These are phyloP conservation scores for Solanum medicagineum DNA, from an alignment of 257 asterid genomes.

Conservation along the genomic window DNA sequence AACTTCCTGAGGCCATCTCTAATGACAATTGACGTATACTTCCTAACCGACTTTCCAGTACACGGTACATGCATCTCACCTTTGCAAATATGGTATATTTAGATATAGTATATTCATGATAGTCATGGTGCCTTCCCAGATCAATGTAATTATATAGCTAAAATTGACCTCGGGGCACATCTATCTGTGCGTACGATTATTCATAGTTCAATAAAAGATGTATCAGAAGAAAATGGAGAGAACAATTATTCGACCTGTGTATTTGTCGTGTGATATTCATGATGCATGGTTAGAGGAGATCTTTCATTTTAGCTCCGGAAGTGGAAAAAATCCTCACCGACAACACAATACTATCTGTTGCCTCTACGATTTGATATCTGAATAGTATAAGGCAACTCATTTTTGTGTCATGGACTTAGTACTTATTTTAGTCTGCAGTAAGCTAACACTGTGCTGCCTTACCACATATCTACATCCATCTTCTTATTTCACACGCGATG, in stretches of 20 bases:
- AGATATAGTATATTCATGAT: not conserved
- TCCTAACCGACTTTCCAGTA: not conserved
- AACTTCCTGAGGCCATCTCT: constrained; percentile 70
- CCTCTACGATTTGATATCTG: not conserved
- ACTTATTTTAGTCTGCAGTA: not conserved
- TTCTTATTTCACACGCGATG: not conserved
- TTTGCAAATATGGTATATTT: not conserved
- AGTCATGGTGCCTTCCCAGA: not conserved
- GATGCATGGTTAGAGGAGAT: not conserved
- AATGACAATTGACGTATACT: constrained; percentile 23
- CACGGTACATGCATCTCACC: not conserved
- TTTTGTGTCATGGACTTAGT: not conserved
- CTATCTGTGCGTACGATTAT: not conserved
- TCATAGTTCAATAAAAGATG: not conserved
- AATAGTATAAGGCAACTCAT: not conserved
- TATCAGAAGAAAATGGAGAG: not conserved
- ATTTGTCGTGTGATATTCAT: not conserved
- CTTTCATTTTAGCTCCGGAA: not conserved
- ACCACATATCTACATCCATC: not conserved
- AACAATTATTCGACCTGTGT: not conserved
- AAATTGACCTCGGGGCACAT: not conserved
- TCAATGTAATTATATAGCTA: not conserved
- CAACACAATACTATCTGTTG: not conserved
- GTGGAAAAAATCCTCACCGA: not conserved
- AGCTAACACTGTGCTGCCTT: not conserved